A percentile compares a stretch with the other conserved stretches of the same genome.
These are phyloP conservation scores for Aspergillus terreus DNA, from an alignment of 2,329 filamentous ascomycete species.

Conservation along the genomic window DNA sequence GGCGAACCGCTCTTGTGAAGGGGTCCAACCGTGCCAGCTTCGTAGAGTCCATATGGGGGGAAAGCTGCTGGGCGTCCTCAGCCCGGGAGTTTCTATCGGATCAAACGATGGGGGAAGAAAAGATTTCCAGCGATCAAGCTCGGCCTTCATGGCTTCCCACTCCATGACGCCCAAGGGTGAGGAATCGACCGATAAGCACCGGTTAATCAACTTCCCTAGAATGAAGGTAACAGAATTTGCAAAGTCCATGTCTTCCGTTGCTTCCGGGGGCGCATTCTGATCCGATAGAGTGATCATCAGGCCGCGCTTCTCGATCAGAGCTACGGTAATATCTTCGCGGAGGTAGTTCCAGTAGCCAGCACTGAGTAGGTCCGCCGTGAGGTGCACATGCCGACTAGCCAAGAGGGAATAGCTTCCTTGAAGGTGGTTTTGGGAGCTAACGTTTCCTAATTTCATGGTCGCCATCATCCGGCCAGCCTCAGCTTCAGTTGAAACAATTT, in stretches of 20 bases:
- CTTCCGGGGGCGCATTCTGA: slow-evolving; percentile 11
- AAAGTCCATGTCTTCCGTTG: slow-evolving; percentile 26
- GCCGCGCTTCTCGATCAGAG: slow-evolving; percentile 42
- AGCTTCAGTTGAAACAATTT: too few species aligned
- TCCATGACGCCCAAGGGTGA: not conserved
- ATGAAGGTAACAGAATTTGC: slow-evolving; percentile 44
- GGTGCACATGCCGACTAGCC: slow-evolving; percentile 22
- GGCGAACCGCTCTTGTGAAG: not conserved
- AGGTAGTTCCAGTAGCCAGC: slow-evolving; percentile 53
- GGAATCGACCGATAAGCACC: slow-evolving; percentile 23
- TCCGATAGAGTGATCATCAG: slow-evolving; percentile 41
- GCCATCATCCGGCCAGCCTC: too few species aligned
- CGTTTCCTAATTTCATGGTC: slow-evolving; percentile 25
- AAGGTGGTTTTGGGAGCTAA: slow-evolving; percentile 45
- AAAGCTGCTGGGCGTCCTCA: slow-evolving; percentile 20
- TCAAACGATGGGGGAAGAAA: slow-evolving; percentile 28
- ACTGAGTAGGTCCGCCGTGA: slow-evolving; percentile 28
- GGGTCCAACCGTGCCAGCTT: slow-evolving; percentile 41
- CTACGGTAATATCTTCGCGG: slow-evolving; percentile 53
- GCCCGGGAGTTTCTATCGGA: slow-evolving; percentile 22
- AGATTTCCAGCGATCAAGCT: slow-evolving; percentile 29
- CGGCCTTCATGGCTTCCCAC: slow-evolving; percentile 15
- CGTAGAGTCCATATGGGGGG: slow-evolving; percentile 41
- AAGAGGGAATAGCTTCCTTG: slow-evolving; percentile 47
- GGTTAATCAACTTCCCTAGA: slow-evolving; percentile 45